Evolutionary conservation across 1,139 yeast species (phyloP).

Genomic region (Meyerozyma athensensis): DNA sequence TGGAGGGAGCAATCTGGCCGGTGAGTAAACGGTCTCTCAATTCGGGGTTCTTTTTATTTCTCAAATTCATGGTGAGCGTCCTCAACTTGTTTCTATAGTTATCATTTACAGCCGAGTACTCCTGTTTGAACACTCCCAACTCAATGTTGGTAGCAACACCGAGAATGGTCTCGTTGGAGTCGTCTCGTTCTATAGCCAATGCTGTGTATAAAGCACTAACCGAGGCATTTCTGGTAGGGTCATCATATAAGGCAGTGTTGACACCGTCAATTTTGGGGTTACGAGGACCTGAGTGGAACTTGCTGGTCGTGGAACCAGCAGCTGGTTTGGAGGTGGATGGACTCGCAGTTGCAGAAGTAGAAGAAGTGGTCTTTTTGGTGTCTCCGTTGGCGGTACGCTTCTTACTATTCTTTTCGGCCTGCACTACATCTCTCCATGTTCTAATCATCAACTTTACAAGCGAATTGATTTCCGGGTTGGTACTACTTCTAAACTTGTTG

Average conservation of each 20-base stretch:
- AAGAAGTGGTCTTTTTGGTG: conserved; percentile 7
- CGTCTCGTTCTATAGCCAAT: conserved; percentile 72
- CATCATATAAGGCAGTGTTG: conserved; percentile 61
- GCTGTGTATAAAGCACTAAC: conserved; percentile 84
- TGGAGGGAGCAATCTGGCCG: conserved; percentile 60
- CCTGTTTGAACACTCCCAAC: conserved; percentile 57
- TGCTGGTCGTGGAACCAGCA: conserved; percentile 16
- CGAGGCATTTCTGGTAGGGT: conserved; percentile 79
- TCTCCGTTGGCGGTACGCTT: conserved; percentile 15
- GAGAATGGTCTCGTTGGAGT: conserved; percentile 49
- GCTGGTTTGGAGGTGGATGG: conserved; percentile 9
- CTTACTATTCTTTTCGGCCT: conserved; percentile 58
- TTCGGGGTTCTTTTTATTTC: conserved; percentile 86
- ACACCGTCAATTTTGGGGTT: conserved; percentile 80
- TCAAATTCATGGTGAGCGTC: conserved; percentile 75
- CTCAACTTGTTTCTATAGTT: conserved; percentile 76
- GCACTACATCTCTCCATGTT: conserved; percentile 88
- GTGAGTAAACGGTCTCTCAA: conserved; percentile 64
- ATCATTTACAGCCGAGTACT: conserved; percentile 51
- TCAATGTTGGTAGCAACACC: conserved; percentile 70
- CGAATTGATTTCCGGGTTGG: conserved; percentile 59
- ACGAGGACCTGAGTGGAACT: conserved; percentile 48
- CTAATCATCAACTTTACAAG: conserved; percentile 79
- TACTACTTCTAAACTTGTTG: conserved; percentile 73
- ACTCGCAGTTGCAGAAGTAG: conserved; percentile 5